Percentiles rank a stretch among this genome's conserved stretches.
These are phyloP conservation scores for Colletotrichum euphorbiae DNA, from an alignment of 2,329 filamentous ascomycete genomes.

Conservation along the genomic window DNA sequence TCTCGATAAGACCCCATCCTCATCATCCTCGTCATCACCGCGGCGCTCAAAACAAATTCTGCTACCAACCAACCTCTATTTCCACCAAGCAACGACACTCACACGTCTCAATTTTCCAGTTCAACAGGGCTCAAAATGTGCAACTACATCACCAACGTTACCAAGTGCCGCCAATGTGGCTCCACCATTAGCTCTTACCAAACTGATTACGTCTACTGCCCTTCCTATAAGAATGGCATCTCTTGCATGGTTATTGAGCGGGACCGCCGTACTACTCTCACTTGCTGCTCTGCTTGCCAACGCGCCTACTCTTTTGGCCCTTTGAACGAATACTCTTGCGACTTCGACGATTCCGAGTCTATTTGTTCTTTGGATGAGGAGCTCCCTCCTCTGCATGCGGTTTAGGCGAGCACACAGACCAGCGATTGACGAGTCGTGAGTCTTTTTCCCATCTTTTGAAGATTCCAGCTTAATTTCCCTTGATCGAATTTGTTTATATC, in stretches of 20 bases:
- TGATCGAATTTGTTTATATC: no score
- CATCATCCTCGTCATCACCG: no score
- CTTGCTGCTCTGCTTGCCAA: slow-evolving; percentile 29
- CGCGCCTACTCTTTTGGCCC: slow-evolving; percentile 9
- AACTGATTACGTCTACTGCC: slow-evolving; percentile 34
- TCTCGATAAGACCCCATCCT: no score
- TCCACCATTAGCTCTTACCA: neutral
- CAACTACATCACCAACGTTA: slow-evolving; percentile 34
- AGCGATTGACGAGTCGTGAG: neutral
- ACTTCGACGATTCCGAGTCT: neutral
- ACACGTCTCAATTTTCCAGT: no score
- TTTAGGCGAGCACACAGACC: neutral
- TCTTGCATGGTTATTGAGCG: slow-evolving; percentile 22
- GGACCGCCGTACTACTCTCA: slow-evolving; percentile 22
- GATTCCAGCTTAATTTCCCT: neutral
- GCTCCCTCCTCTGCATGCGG: neutral
- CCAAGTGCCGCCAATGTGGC: slow-evolving; percentile 35
- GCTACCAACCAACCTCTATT: no score
- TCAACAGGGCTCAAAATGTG: slow-evolving; percentile 14
- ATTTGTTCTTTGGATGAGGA: neutral
- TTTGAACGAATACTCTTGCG: neutral
- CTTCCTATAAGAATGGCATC: slow-evolving; percentile 18
- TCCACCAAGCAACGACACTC: no score
- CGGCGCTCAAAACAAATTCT: no score
- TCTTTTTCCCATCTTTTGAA: neutral